phyloP scores from a whole-genome alignment of 371 early-diverging fungal genomes.

The Rhizopus arrhizus region DNA sequence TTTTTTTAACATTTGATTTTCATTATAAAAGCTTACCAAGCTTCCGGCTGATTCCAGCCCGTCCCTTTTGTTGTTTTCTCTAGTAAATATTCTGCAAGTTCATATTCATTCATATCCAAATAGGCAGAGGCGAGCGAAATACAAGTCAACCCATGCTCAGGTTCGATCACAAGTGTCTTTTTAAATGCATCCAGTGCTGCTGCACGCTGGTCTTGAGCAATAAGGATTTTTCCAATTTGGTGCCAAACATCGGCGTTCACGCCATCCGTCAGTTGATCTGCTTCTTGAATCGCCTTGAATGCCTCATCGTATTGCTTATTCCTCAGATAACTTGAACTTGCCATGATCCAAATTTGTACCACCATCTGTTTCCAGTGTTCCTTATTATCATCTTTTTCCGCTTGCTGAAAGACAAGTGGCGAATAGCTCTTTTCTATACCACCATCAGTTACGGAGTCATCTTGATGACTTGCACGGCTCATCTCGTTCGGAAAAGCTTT shows the following conservation, averaged over 20 bases:
- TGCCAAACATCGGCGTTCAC: conserved; percentile 23
- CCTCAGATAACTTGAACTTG: conserved; percentile 15
- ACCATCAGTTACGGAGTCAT: too few relatives aligned
- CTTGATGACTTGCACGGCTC: too few relatives aligned
- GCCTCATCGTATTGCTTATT: conserved; percentile 16
- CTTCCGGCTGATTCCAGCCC: conserved; percentile 43
- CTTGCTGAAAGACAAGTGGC: neutral
- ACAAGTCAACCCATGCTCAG: conserved; percentile 33
- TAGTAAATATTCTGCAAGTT: conserved; percentile 38
- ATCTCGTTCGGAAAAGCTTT: too few relatives aligned
- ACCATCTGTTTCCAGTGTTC: conserved; percentile 16
- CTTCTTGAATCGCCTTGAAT: conserved; percentile 14
- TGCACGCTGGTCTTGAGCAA: neutral
- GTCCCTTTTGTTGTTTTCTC: conserved; percentile 32
- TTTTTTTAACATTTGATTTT: neutral
- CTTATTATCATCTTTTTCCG: conserved; percentile 4
- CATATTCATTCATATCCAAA: conserved; percentile 23
- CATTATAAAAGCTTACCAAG: conserved; percentile 25
- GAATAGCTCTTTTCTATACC: neutral
- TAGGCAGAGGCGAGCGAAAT: conserved; percentile 32
- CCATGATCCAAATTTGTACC: conserved; percentile 20
- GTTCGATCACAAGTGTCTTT: conserved; percentile 34
- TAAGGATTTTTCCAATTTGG: conserved; percentile 9
- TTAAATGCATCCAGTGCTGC: conserved; percentile 37
- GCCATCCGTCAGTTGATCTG: conserved; percentile 14